Conservation (phyloP, 192 early-diverging fungal genomes). For the Podila horticola region DNA sequence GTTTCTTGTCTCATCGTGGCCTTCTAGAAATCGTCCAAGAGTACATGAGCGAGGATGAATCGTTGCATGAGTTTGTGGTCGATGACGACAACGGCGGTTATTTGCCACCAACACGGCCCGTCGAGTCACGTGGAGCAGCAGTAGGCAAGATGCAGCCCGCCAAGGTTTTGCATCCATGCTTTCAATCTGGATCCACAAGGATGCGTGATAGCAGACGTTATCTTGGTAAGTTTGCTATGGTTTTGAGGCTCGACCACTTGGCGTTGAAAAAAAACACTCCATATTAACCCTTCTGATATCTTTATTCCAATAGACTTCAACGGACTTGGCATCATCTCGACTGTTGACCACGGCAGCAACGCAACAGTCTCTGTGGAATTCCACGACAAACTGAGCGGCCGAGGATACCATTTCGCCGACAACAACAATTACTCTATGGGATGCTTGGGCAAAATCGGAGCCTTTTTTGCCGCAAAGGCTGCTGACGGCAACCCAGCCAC, state of each 20-base stretch:
- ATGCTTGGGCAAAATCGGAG: conserved; percentile 74
- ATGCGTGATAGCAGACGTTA: conserved; percentile 63
- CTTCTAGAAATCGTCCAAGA: conserved; percentile 39
- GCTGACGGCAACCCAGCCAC: conserved; percentile 62
- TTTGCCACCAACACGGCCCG: conserved; percentile 42
- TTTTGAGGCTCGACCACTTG: background rate
- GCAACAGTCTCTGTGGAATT: conserved; percentile 88
- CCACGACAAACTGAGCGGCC: conserved; percentile 82
- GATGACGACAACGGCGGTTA: conserved; percentile 90
- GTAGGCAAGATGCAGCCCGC: conserved; percentile 10
- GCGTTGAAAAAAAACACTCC: background rate
- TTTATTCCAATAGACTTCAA: conserved; percentile 74
- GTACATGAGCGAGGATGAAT: conserved; percentile 59
- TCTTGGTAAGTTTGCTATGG: conserved; percentile 45
- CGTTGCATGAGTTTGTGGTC: conserved; percentile 86
- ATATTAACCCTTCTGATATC: background rate
- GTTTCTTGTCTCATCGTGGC: background rate
- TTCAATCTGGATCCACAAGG: conserved; percentile 90
- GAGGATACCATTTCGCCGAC: conserved; percentile 88
- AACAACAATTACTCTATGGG: conserved; percentile 83
- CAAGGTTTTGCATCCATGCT: conserved; percentile 65
- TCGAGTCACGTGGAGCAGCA: conserved; percentile 1
- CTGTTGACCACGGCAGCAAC: conserved; percentile 76
- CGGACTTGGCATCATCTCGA: conserved; percentile 81
- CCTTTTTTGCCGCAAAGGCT: conserved; percentile 74